Evolutionary conservation across 805 yeast genomes (phyloP), one percentile per base, ranked within the genome.

Genomic region (Cyberlindnera japonica): DNA sequence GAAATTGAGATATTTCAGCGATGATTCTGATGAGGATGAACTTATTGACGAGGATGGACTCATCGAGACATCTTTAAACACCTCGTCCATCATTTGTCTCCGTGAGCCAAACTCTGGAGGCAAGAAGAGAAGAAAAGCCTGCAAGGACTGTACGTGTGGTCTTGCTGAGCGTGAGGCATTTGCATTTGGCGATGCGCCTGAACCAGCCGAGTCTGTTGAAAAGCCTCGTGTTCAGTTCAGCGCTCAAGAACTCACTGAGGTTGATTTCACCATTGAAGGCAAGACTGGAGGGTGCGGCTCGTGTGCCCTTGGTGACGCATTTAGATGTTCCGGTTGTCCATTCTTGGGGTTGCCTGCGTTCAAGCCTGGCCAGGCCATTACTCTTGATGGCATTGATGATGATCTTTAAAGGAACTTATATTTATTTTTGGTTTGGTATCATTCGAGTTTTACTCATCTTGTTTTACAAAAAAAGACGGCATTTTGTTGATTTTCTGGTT

Each of bases 91-190:
- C 23, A 57, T 57, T 26, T 57, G 61, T 40, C 44, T 57, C 4
- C 48, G 57, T 26, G 69, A 74, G 22, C 91, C 93, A 13, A 79
- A 87, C 57, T 76, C 67, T 3, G 62, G 61, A 3, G 63, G 66
- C 1, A 68, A 69, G 17, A 65, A 67, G 64, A 75, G 95, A 60
- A 79, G 91, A 68, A 88, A 81, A 65, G 99, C 99, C 0, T 93
- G 99, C 69, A 93, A 90, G 65, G 96, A 93, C 64, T 93, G 99
- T 64, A 83, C 97, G 0, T 93, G 99, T 69, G 99, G 99, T 6
- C 72, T 93, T 49, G 89, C 84, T 53, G 99, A 93, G 61, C 64
- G 74, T 38, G 96, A 93, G 66, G 90, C 83, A 44, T 68, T 64
- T 38, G 87, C 78, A 30, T 50, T 67, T 24, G 63, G 57, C 18